phyloP scores from a whole-genome alignment of 2,329 filamentous ascomycete genomes.

The Pyricularia pennisetigena region DNA sequence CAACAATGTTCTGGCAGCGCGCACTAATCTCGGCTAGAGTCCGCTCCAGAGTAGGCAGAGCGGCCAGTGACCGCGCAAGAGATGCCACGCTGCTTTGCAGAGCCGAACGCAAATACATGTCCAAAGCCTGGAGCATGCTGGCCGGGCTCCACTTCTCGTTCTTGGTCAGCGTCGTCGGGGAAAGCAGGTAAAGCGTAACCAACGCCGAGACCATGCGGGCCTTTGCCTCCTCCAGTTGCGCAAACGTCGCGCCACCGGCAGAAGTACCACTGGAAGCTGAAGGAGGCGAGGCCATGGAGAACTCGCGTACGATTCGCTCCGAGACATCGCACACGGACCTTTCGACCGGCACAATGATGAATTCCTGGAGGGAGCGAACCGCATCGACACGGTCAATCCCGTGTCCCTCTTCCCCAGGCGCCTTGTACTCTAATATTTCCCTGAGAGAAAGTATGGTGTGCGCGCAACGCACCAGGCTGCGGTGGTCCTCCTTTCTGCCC shows the following conservation, averaged over 20 bases:
- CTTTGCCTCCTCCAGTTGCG: constrained; percentile 64
- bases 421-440: constrained; percentile 59
- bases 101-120: constrained; percentile 72
- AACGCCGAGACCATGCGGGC: constrained; percentile 65
- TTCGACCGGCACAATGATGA: constrained; percentile 63
- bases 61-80: constrained; percentile 65
- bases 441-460: constrained; percentile 69
- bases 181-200: constrained; percentile 70
- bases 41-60: constrained; percentile 72
- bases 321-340: constrained; percentile 61
- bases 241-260: constrained; percentile 36
- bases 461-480: constrained; percentile 71
- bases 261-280: constrained; percentile 21
- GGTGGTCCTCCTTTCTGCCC: constrained; percentile 57
- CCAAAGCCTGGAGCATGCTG: constrained; percentile 65
- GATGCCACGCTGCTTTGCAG: constrained; percentile 70
- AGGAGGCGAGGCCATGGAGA: constrained; percentile 54
- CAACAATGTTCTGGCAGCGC: constrained; percentile 85
- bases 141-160: constrained; percentile 53
- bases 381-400: constrained; percentile 66
- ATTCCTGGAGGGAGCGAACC: constrained; percentile 57
- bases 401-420: constrained; percentile 63
- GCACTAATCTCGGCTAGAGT: constrained; percentile 73
- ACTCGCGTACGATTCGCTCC: constrained; percentile 74
- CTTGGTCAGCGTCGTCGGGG: constrained; percentile 47